Percentiles rank a stretch among this genome's conserved stretches.
Evolutionary conservation across 805 yeast genomes (phyloP).

Genomic region (Wickerhamiella australiensis): DNA sequence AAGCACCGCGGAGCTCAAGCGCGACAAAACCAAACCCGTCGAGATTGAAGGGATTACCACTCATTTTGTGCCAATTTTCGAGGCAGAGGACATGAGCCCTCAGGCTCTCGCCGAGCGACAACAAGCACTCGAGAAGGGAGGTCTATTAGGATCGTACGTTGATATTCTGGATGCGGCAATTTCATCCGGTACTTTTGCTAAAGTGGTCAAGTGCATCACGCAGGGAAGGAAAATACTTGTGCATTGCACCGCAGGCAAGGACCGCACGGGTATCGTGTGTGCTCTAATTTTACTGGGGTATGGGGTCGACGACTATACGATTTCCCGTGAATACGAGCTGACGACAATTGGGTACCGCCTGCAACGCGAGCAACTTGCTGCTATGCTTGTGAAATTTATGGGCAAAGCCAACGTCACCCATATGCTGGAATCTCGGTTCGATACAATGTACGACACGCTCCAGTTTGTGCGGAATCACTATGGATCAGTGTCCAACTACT

Average conservation of each 20-base stretch:
- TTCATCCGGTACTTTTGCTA: neutral
- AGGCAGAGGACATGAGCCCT: conserved; percentile 47
- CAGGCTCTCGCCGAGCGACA: conserved; percentile 42
- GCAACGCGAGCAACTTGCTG: neutral
- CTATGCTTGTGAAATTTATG: neutral
- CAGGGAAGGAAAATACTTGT: conserved; percentile 36
- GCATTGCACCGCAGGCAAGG: conserved; percentile 83
- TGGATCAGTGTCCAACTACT: conserved; percentile 44
- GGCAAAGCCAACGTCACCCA: too few relatives aligned
- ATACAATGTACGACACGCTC: conserved; percentile 55
- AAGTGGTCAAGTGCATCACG: conserved; percentile 40
- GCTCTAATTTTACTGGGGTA: conserved; percentile 52
- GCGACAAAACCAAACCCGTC: conserved; percentile 32
- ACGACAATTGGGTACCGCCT: conserved; percentile 35
- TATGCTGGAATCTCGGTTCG: conserved; percentile 53
- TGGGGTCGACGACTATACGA: conserved; percentile 53
- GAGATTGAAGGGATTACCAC: conserved; percentile 36
- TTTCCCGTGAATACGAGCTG: conserved; percentile 67
- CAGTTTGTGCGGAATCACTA: conserved; percentile 39
- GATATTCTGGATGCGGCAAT: conserved; percentile 38
- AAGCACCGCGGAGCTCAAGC: conserved; percentile 40
- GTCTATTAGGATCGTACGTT: conserved; percentile 39
- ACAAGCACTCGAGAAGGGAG: neutral
- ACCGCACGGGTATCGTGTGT: conserved; percentile 64
- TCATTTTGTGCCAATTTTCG: conserved; percentile 47